A percentile compares a stretch with the other conserved stretches of the same genome.
These are phyloP conservation scores for Agaricus sinodeliciosus DNA, from an alignment of 768 basidiomycete genomes.

Conservation along the genomic window DNA sequence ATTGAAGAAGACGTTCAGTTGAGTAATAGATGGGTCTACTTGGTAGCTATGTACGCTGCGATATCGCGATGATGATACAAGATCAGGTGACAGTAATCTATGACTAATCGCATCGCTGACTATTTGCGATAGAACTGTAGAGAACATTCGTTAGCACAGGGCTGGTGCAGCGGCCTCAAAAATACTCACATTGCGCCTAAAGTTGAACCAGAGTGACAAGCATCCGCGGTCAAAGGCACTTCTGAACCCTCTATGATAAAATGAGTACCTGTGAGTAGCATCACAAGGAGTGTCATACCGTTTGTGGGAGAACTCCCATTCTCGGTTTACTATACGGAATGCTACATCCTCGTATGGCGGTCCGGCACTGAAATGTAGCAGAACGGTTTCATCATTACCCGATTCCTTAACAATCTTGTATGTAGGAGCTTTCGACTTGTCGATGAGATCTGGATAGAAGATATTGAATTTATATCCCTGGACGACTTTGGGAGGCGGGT, in stretches of 20 bases:
- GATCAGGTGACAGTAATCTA: conserved; percentile 15
- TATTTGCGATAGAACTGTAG: conserved; percentile 77
- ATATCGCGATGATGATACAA: conserved; percentile 10
- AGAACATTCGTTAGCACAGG: conserved; percentile 12
- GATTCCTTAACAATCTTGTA: conserved; percentile 94
- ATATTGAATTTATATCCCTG: conserved; percentile 99
- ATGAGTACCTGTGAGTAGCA: conserved; percentile 3
- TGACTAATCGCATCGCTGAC: conserved; percentile 7
- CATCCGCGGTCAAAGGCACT: conserved; percentile 97
- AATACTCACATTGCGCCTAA: conserved; percentile 78
- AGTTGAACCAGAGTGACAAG: conserved; percentile 93
- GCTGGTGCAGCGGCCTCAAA: conserved; percentile 8
- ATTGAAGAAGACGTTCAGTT: neutral
- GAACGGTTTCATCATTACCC: conserved; percentile 91
- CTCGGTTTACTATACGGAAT: conserved; percentile 93
- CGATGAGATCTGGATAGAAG: conserved; percentile 98
- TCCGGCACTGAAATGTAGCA: conserved; percentile 91
- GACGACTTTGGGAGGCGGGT: conserved; percentile 98
- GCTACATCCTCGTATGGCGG: conserved; percentile 99
- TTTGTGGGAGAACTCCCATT: conserved; percentile 99
- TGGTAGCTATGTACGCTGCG: neutral
- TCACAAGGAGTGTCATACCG: conserved; percentile 48
- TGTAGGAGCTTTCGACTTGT: conserved; percentile 94
- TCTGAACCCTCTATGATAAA: conserved; percentile 71
- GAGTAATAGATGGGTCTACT: neutral